Percentiles rank a stretch among this genome's conserved stretches.
Evolutionary conservation across 805 yeast genomes (phyloP).

Genomic region (Yarrowia sp.): DNA sequence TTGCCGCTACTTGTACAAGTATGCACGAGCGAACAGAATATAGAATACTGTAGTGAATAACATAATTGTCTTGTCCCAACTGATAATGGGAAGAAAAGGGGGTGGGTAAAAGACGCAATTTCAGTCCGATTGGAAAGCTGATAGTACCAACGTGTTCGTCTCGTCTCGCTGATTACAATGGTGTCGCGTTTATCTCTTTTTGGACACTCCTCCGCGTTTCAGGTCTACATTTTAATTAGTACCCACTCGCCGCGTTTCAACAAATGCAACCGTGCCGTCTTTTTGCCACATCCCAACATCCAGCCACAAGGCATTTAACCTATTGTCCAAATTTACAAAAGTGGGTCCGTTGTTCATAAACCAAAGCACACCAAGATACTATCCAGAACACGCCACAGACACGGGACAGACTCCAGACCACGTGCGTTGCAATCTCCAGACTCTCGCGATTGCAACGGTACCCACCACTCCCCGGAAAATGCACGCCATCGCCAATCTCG

Average conservation of each 20-base stretch:
- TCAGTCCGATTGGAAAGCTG: background rate
- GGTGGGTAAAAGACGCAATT: no score
- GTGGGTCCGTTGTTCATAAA: background rate
- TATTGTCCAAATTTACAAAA: background rate
- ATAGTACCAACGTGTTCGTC: background rate
- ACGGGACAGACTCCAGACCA: background rate
- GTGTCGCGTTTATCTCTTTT: background rate
- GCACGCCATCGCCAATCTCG: background rate
- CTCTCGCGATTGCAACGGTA: background rate
- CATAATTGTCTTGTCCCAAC: background rate
- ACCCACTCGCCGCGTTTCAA: background rate
- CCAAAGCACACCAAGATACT: background rate
- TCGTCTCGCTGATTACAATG: background rate
- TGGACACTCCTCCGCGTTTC: background rate
- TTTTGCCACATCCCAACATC: constrained; percentile 11
- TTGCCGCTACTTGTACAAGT: background rate
- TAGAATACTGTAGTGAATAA: no score
- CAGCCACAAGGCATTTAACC: background rate
- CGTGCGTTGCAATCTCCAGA: no score
- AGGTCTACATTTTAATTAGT: background rate
- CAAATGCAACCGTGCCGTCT: background rate
- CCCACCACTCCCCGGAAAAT: background rate
- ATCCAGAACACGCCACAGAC: background rate
- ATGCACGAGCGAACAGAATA: no score
- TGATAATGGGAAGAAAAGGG: background rate